phyloP scores from a whole-genome alignment of 129 eudicot genomes.

The Calendula officinalis region DNA sequence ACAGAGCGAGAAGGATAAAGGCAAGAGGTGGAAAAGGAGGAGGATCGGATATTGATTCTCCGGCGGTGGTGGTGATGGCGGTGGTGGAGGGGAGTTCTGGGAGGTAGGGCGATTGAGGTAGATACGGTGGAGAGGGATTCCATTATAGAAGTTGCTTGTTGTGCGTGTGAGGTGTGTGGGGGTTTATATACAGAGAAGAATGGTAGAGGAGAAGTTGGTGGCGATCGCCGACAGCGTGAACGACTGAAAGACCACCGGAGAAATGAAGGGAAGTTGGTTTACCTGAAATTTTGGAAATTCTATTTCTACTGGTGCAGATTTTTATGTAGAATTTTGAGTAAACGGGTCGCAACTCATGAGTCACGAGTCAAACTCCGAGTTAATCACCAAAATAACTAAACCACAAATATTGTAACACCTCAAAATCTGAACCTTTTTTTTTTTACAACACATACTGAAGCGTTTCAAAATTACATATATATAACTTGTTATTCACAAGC shows the following conservation, averaged over 20 bases:
- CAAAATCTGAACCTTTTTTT: too few species aligned
- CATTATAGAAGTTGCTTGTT: slow-evolving; percentile 30
- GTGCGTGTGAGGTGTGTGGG: slow-evolving; percentile 5
- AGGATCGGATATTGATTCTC: slow-evolving; percentile 32
- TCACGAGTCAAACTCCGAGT: too few species aligned
- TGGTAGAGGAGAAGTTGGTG: slow-evolving; percentile 9
- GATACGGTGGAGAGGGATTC: slow-evolving; percentile 81
- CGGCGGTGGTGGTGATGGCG: slow-evolving; percentile 69
- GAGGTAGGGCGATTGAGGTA: slow-evolving; percentile 57
- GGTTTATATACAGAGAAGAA: background rate
- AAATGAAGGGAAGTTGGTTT: slow-evolving; percentile 11
- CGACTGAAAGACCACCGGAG: slow-evolving; percentile 27
- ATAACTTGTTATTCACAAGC: too few species aligned
- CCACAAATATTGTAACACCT: too few species aligned
- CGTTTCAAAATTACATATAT: too few species aligned
- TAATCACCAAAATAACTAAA: too few species aligned
- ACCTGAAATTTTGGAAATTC: slow-evolving; percentile 1
- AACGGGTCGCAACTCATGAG: too few species aligned
- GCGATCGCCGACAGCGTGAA: slow-evolving; percentile 29
- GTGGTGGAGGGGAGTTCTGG: slow-evolving; percentile 41
- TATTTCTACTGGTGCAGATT: slow-evolving; percentile 7
- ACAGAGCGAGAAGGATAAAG: slow-evolving; percentile 13
- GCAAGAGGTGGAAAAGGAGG: slow-evolving; percentile 23
- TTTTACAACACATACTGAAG: too few species aligned
- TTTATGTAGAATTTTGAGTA: background rate